Base-by-base conservation (phyloP, 2,329 filamentous ascomycete genomes). In the Pseudocercospora macadamiae region DNA sequence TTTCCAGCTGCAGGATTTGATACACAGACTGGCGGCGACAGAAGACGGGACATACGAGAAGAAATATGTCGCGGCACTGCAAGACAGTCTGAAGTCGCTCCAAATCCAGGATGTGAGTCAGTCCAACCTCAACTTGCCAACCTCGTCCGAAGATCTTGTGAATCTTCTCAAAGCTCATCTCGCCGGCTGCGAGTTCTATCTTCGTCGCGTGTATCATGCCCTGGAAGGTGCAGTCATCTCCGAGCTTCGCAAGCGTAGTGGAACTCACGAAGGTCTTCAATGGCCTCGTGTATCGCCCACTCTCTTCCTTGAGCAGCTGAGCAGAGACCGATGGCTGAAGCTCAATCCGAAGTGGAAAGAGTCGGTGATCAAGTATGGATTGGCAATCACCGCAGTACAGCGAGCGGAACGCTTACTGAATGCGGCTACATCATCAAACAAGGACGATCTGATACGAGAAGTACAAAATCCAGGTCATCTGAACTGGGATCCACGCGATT, bases 401-500 rank as follows among this genome's bases (percentile, higher is more conserved):
- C 75, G 77, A 0, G 67, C 79, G 1, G 54, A 77, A 3, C 74
- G 83, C 0, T 71, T 86, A 2, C 62, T 64, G 42, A n/a, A 51
- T 9, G 18, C 19, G 14, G 19, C 19, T 21, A 8, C 39, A 10
- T 14, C 39, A 4, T 16, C 39, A 6, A 19, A 23, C 3, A 2
- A 18, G 2, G 56, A 64, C 55, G 71, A 62, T 65, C 64, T 67
- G 1, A 14, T 64, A 1, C 79, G 82, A 3, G 83, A 87, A 59
- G 63, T 70, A 10, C 57, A 55, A 0, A 83, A 82, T 21, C 1
- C 32, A 0, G 85, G 83, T 0, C 86, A 89, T 64, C 68, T 66
- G 0, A 77, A 86, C 26, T 89, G 86, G 86, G 66, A 76, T 2
- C 81, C 84, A 0, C n/a, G 69, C 0, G 72, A 83, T 0, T 70